Conservation (phyloP, 768 basidiomycete genomes). For the Rhizopogon vinicolor region DNA sequence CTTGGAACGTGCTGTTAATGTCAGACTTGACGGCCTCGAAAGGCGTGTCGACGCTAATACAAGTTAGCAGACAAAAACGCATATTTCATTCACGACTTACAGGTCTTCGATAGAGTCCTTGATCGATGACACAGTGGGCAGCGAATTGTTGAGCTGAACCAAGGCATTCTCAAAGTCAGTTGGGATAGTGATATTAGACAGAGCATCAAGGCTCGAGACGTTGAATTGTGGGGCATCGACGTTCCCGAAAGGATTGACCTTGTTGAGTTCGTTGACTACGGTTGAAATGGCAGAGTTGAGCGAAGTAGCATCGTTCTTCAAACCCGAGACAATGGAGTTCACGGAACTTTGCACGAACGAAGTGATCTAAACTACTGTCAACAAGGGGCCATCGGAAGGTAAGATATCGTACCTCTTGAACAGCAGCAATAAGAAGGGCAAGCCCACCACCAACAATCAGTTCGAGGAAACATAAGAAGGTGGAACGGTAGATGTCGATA, state of each 20-base stretch:
- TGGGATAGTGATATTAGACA: slow-evolving; percentile 80
- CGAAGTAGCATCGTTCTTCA: slow-evolving; percentile 63
- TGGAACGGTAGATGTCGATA: slow-evolving; percentile 87
- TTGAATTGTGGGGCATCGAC: slow-evolving; percentile 68
- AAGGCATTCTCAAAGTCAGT: slow-evolving; percentile 70
- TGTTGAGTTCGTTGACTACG: slow-evolving; percentile 68
- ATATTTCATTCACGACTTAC: slow-evolving; percentile 39
- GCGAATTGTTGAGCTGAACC: slow-evolving; percentile 68
- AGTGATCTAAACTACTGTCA: slow-evolving; percentile 52
- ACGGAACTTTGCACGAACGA: slow-evolving; percentile 59
- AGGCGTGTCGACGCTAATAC: slow-evolving; percentile 68
- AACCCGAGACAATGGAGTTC: slow-evolving; percentile 55
- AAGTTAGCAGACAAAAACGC: not conserved
- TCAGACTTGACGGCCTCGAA: slow-evolving; percentile 86
- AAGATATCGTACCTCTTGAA: slow-evolving; percentile 61
- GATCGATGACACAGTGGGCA: slow-evolving; percentile 76
- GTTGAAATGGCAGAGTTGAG: slow-evolving; percentile 67
- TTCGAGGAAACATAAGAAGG: slow-evolving; percentile 91
- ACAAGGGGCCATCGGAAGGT: not conserved
- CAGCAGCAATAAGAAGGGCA: slow-evolving; percentile 74
- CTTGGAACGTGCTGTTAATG: slow-evolving; percentile 81
- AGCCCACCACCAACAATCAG: slow-evolving; percentile 81
- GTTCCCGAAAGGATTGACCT: slow-evolving; percentile 66
- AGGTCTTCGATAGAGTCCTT: slow-evolving; percentile 61
- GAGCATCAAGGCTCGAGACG: slow-evolving; percentile 66